Conservation (phyloP, 352 stramenopile genomes). For the Phytophthora tubulina region DNA sequence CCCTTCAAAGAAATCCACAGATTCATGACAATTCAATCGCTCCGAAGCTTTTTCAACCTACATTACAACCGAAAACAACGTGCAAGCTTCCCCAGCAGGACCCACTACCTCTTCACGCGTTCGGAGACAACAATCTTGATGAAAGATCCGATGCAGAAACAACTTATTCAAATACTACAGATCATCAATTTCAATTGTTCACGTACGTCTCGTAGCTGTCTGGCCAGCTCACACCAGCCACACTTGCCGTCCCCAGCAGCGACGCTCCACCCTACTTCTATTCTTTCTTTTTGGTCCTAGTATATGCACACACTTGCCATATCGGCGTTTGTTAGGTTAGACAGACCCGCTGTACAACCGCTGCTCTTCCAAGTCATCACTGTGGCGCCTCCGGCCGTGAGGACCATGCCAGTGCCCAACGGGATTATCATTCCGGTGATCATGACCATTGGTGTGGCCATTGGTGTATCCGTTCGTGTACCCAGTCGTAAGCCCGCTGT, state of each 20-base stretch:
- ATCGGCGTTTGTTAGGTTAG: slow-evolving; percentile 23
- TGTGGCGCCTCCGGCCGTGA: slow-evolving; percentile 34
- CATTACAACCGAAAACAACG: no score
- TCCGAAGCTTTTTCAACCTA: neutral
- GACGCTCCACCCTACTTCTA: slow-evolving; percentile 37
- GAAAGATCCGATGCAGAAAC: neutral
- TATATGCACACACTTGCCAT: slow-evolving; percentile 29
- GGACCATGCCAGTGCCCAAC: slow-evolving; percentile 32
- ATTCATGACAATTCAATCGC: no score
- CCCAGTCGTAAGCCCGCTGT: slow-evolving; percentile 24
- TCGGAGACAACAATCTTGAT: no score
- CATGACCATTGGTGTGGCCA: slow-evolving; percentile 20
- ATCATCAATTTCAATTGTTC: slow-evolving; percentile 39
- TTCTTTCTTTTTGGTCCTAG: slow-evolving; percentile 29
- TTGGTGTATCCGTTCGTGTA: slow-evolving; percentile 31
- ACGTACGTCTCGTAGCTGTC: slow-evolving; percentile 27
- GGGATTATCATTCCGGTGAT: slow-evolving; percentile 28
- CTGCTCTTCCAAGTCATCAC: slow-evolving; percentile 39
- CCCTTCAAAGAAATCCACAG: no score
- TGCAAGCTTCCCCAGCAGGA: no score
- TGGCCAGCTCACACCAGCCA: neutral
- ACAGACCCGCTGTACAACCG: slow-evolving; percentile 44
- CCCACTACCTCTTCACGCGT: no score
- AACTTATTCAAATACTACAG: slow-evolving; percentile 27
- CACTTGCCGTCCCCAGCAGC: slow-evolving; percentile 10